phyloP scores from a whole-genome alignment of 805 yeast genomes.

The Komagataella populi region DNA sequence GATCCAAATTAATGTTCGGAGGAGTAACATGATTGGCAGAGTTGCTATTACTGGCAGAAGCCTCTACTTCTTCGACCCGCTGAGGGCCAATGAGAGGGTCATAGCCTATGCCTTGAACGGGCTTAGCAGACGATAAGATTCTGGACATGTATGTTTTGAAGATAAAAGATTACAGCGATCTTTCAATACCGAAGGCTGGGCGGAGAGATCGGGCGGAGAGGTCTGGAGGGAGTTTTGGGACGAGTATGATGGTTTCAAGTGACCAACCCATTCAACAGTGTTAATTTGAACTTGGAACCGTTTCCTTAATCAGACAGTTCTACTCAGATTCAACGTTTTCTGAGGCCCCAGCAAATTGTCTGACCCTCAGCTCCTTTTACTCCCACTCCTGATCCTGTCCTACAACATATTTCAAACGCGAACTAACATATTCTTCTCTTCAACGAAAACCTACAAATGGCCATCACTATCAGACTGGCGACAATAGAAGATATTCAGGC shows the following conservation, averaged over 20 bases:
- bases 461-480: constrained; percentile 81
- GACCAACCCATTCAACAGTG: neutral
- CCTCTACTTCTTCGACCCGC: constrained; percentile 16
- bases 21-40: constrained; percentile 15
- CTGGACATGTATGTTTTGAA: neutral
- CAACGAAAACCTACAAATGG: constrained; percentile 28
- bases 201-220: neutral
- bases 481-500: constrained; percentile 79
- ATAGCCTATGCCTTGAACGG: constrained; percentile 15
- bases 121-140: neutral
- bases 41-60: constrained; percentile 12
- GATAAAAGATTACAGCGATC: neutral
- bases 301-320: no score
- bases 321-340: no score
- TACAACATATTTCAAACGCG: neutral
- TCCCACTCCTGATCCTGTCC: no score
- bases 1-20: constrained; percentile 39
- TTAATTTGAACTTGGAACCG: neutral
- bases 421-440: neutral
- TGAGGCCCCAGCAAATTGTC: no score
- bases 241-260: no score
- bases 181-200: neutral
- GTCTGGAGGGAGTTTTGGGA: no score
- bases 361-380: no score
- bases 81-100: constrained; percentile 28